A percentile compares a stretch with the other conserved stretches of the same genome.
phyloP scores from a whole-genome alignment of 441 rosid genomes.

The Hura crepitans region DNA sequence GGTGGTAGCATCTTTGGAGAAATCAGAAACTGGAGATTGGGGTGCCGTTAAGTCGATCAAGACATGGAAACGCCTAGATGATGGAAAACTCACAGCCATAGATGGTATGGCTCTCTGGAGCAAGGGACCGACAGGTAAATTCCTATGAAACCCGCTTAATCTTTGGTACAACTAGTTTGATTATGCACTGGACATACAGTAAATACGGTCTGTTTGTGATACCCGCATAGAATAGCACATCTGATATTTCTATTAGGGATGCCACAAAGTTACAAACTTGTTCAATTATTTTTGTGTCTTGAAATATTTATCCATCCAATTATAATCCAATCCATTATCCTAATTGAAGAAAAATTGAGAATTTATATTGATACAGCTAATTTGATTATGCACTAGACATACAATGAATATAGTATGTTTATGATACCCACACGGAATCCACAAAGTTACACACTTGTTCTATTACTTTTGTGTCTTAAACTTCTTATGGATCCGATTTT shows the following conservation, averaged over 20 bases:
- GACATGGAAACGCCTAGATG: constrained; percentile 90
- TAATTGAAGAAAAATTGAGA: too few species aligned
- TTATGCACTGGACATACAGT: background rate
- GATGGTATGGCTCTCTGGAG: constrained; percentile 75
- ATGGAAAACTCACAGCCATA: constrained; percentile 46
- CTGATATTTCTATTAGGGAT: background rate
- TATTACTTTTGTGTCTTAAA: too few species aligned
- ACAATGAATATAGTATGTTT: too few species aligned
- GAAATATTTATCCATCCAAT: background rate
- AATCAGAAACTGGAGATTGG: constrained; percentile 48
- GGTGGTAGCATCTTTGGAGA: constrained; percentile 61
- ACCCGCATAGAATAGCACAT: background rate
- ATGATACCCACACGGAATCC: too few species aligned
- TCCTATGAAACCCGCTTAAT: background rate
- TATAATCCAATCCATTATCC: background rate
- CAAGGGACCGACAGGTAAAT: constrained; percentile 41
- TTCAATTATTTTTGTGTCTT: background rate
- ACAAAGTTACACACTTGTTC: too few species aligned
- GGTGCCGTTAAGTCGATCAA: constrained; percentile 62
- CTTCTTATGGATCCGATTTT: too few species aligned
- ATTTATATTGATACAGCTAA: too few species aligned
- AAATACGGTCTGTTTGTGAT: background rate
- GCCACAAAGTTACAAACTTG: too few species aligned
- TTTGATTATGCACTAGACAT: too few species aligned
- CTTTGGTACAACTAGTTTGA: background rate